Evolutionary conservation across 129 eudicot genomes (phyloP).

Genomic region (Flaveria brownii): DNA sequence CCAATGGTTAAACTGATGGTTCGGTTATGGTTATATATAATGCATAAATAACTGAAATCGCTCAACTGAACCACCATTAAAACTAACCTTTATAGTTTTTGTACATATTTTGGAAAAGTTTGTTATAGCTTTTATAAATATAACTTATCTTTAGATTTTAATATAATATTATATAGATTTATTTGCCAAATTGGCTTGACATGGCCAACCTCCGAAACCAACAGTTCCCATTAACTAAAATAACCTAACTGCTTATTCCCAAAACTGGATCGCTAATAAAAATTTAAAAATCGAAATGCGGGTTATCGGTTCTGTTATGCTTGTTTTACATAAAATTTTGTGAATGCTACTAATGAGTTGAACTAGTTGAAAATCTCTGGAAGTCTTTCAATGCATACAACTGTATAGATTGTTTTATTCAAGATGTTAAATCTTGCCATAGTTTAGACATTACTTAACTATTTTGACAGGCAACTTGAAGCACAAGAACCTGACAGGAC

Average conservation of each 20-base stretch:
- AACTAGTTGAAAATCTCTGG: neutral
- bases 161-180: neutral
- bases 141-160: no score
- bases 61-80: neutral
- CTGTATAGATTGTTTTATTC: no score
- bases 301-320: neutral
- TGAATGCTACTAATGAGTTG: neutral
- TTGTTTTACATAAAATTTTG: neutral
- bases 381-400: neutral
- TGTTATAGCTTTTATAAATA: no score
- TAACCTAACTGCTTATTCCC: neutral
- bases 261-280: neutral
- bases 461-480: constrained; percentile 64
- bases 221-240: neutral
- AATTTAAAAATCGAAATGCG: neutral
- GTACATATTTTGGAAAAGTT: neutral
- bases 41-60: neutral
- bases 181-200: neutral
- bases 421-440: neutral
- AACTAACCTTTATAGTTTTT: neutral
- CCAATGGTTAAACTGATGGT: neutral
- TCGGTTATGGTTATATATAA: neutral
- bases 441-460: neutral
- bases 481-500: constrained; percentile 74
- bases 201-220: neutral